Base-by-base conservation (phyloP, 176 grass and related monocot species). In the Microstegium vimineum region DNA sequence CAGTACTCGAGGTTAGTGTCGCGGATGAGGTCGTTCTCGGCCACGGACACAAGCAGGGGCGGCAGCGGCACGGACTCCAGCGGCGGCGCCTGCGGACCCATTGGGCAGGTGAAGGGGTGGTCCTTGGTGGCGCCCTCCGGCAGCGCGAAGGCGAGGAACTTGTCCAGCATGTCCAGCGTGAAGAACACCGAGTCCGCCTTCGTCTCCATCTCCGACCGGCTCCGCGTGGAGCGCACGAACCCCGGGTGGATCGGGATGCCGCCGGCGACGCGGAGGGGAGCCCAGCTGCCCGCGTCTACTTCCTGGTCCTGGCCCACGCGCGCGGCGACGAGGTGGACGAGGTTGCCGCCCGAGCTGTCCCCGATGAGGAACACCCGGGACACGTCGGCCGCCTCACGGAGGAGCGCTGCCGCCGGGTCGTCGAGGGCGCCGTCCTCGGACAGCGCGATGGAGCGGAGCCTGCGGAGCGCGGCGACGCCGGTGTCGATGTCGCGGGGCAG, bases 1-100 rank as follows among this genome's bases (percentile, higher is more conserved):
- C 71, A 92, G 83, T 97, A 97, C 89, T 97, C 90, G 5, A 97
- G 10, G 77, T 97, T 90, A 17, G 91, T 97, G 87, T 97, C 94
- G 20, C 73, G 83, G 76, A 97, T 34, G 76, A 92, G 87, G 80
- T 97, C 94, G 8, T 76, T 42, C 85, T 97, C 94, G 17, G 30
- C 92, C 18, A 97, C 94, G 59, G 67, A 78, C 22, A 97, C 92
- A 41, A 97, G 82, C 73, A 94, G 42, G 25, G 94, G 87, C 10
- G 94, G 92, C 73, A 97, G 77, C 12, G 26, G 63, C n/a, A 97
- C 83, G n/a, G 65, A 75, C 41, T 92, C 92, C 63, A 97, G 54
- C 30, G 87, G 90, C 15, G 83, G 90, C 30, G 94, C 92, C 15
- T 43, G 38, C 10, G 72, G 62, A n/a, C 90, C 94, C 94, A 97